Percentiles rank a stretch among this genome's conserved stretches.
phyloP scores from a whole-genome alignment of 108 stramenopile species.

The Schizochytrium sp. region DNA sequence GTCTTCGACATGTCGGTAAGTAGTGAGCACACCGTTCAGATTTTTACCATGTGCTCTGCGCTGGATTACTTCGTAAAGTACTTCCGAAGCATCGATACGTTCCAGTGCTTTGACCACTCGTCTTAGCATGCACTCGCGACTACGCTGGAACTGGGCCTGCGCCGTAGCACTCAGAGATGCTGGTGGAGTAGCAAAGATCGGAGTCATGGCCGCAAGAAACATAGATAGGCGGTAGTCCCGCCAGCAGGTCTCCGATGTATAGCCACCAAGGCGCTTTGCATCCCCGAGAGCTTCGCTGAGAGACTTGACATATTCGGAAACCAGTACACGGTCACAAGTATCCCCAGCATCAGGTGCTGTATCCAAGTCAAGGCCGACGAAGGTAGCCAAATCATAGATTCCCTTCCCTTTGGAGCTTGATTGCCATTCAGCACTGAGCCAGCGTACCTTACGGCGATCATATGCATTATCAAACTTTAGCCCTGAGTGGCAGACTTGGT shows the following conservation, averaged over 20 bases:
- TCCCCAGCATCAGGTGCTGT: background rate
- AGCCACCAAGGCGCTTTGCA: background rate
- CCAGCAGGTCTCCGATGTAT: slow-evolving; percentile 36
- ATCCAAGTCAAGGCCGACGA: slow-evolving; percentile 23
- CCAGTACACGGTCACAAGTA: slow-evolving; percentile 26
- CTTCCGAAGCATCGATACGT: background rate
- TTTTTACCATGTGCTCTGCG: background rate
- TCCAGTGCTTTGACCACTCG: background rate
- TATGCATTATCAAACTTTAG: background rate
- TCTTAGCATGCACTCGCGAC: background rate
- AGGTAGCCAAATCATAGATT: background rate
- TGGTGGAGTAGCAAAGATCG: background rate
- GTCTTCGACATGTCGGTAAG: slow-evolving; percentile 37
- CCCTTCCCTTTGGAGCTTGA: slow-evolving; percentile 24
- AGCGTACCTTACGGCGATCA: slow-evolving; percentile 28
- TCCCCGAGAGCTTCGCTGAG: background rate
- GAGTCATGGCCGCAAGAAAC: background rate
- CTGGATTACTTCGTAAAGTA: background rate
- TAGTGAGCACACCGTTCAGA: slow-evolving; percentile 19
- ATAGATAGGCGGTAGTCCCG: slow-evolving; percentile 48
- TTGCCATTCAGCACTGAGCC: slow-evolving; percentile 49
- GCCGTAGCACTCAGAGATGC: background rate
- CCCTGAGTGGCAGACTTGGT: background rate
- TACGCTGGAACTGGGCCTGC: background rate
- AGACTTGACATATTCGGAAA: background rate